Base-by-base conservation (phyloP, 257 asterid species). In the Knoxia roxburghii region DNA sequence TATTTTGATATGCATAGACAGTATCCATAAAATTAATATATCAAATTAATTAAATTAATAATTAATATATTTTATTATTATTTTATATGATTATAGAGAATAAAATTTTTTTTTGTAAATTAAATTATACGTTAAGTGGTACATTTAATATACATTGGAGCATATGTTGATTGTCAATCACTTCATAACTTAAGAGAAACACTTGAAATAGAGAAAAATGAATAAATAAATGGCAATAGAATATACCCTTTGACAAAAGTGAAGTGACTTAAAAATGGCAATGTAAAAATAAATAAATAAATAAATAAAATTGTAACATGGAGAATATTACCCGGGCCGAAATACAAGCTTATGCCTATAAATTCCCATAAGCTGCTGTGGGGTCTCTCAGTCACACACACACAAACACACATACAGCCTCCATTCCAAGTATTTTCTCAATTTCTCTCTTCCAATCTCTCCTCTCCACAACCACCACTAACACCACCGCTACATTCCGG, bases 271-370 rank as follows among this genome's bases (percentile, higher is more conserved):
- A n/a, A 65, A 45, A 64, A 61, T 17, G 7, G 45, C 18, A 15
- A 55, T 17, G 10, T 32, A 29, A 43, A 51, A 9, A 9, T 37
- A 37, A 37, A 3, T 37, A n/a, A n/a, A n/a, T n/a, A n/a, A n/a
- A 9, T 37, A 37, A 37, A 3, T 3, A 46, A 63, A 43, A 60
- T 30, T 72, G 75, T 51, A 68, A 61, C 83, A 75, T 59, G 69
- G 82, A 78, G 89, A 86, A 77, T 80, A 71, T 72, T 83, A 80
- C 75, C 69, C 86, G 89, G 85, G 75, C 77, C 89, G 80, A 81
- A 80, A 74, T 75, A 27, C 65, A 81, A 82, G 92, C 83, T 75
- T 58, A 72, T 77, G 62, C 86, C 88, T 85, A 85, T 87, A 87
- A 83, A 83, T 80, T 72, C 57, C 58, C 78, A 43, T 57, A 62